Conservation (phyloP, 768 basidiomycete species). For the Termitomyces sp. region DNA sequence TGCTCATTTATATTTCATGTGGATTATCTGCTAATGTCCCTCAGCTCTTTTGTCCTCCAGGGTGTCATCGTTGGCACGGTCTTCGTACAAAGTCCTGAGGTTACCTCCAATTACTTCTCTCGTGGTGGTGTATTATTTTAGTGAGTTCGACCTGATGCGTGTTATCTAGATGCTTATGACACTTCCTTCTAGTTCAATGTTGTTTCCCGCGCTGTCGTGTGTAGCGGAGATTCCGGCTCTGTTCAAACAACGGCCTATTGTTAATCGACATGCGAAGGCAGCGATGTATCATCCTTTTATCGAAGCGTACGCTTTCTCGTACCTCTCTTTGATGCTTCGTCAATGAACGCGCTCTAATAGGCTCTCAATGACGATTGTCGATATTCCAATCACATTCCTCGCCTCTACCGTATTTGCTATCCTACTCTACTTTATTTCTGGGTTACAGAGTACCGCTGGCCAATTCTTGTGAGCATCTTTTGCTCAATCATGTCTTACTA, state of each 20-base stretch:
- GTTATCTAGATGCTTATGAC: constrained; percentile 1
- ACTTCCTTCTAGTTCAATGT: constrained; percentile 36
- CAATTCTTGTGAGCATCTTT: constrained; percentile 58
- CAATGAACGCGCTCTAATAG: constrained; percentile 24
- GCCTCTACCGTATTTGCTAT: constrained; percentile 41
- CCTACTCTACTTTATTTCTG: constrained; percentile 58
- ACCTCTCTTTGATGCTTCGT: neutral
- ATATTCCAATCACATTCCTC: constrained; percentile 50
- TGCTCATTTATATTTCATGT: neutral
- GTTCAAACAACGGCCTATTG: constrained; percentile 57
- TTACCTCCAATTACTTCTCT: constrained; percentile 64
- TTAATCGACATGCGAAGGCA: constrained; percentile 49
- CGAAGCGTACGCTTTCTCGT: constrained; percentile 24
- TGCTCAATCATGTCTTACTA: neutral
- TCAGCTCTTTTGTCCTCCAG: constrained; percentile 49
- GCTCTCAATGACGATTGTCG: constrained; percentile 55
- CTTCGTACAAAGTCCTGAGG: constrained; percentile 51
- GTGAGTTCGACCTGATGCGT: constrained; percentile 26
- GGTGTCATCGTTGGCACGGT: constrained; percentile 55
- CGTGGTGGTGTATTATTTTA: constrained; percentile 78
- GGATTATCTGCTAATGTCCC: neutral
- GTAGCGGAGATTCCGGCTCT: constrained; percentile 65
- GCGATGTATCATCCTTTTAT: constrained; percentile 60
- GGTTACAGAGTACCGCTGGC: constrained; percentile 44
- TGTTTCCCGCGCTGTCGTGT: constrained; percentile 52